Conservation (phyloP, 257 asterid species). For the Primulina huaijiensis region DNA sequence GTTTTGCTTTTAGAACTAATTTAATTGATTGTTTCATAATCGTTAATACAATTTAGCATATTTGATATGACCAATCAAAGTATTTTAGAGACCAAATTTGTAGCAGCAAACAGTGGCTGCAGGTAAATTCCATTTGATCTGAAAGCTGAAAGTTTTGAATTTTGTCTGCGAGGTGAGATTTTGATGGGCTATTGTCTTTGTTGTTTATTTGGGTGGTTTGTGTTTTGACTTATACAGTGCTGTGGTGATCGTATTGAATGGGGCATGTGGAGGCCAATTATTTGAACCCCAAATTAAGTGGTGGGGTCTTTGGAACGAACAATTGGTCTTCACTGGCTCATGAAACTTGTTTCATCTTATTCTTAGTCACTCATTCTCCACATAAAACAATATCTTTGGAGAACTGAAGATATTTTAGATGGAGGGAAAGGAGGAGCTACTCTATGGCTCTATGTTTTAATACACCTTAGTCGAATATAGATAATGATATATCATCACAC, state of each 20-base stretch:
- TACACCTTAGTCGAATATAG: too few species aligned
- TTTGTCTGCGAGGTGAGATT: slow-evolving; percentile 40
- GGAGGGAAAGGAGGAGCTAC: slow-evolving; percentile 20
- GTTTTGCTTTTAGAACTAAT: too few species aligned
- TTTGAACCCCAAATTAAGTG: slow-evolving; percentile 36
- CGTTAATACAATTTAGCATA: too few species aligned
- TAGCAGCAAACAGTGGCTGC: slow-evolving; percentile 19
- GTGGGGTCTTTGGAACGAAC: slow-evolving; percentile 45
- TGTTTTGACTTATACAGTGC: slow-evolving; percentile 31
- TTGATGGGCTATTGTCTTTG: slow-evolving; percentile 44
- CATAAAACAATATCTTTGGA: slow-evolving; percentile 29
- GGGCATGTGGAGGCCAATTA: slow-evolving; percentile 63
- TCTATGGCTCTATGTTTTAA: slow-evolving; percentile 17
- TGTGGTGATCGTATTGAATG: slow-evolving; percentile 47
- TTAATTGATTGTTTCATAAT: too few species aligned
- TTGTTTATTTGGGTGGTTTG: slow-evolving; percentile 24
- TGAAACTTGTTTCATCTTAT: slow-evolving; percentile 28
- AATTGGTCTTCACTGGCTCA: slow-evolving; percentile 36
- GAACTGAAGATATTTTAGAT: slow-evolving; percentile 23
- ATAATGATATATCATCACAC: too few species aligned
- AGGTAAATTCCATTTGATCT: slow-evolving; percentile 29
- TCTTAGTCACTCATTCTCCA: slow-evolving; percentile 37
- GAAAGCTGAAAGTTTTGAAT: slow-evolving; percentile 39
- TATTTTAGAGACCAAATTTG: slow-evolving; percentile 23
- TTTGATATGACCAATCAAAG: slow-evolving; percentile 7